Evolutionary conservation across 495 filamentous ascomycete species (phyloP), one percentile per base, ranked within the genome.

Genomic region (Trichoderma gamsii): DNA sequence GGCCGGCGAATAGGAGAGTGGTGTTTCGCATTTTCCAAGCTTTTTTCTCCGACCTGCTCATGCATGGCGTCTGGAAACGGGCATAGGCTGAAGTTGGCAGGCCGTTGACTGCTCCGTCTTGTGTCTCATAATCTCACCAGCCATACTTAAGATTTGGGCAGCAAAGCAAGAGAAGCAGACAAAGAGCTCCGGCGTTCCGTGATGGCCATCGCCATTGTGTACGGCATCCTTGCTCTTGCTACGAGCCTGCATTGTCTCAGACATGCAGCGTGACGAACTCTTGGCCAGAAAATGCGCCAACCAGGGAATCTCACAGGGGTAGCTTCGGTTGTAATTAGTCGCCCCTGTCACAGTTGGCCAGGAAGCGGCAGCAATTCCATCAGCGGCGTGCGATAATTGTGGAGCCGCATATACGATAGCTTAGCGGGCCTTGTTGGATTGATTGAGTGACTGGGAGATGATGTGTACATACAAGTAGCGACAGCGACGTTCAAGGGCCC

Each of bases 241-340:
- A 4, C 21, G 8, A 21, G 21, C n/a, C 51, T 52, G 49, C n/a
- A 7, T 44, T 61, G 56, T 61, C 56, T 61, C 56, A 61, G 56
- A 61, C 56, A 61, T 61, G 56, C 56, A 61, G 56, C 56, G 25
- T 61, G 56, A 61, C 56, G 56, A 61, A 61, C 56, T 27, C 56
- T 61, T 61, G 56, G 56, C 56, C 29, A 29, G 56, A 23, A 32
- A 61, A 29, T 23, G 23, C 11, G 13, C 27, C 25, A 32, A 27
- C 56, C 23, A 61, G 56, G 56, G 11, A 29, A 29, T 61, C 56
- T 61, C 56, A 61, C 56, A 61, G 56, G 56, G 56, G 56, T 61
- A 61, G 23, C 25, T 29, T 61, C 25, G 56, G 56, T 61, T 61
- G 56, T 32, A 61, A 61, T 61, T 61, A 21, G 56, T 7, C 27